Conservation (phyloP, 2,329 filamentous ascomycete species). For the Myriosclerotinia duriaeana region DNA sequence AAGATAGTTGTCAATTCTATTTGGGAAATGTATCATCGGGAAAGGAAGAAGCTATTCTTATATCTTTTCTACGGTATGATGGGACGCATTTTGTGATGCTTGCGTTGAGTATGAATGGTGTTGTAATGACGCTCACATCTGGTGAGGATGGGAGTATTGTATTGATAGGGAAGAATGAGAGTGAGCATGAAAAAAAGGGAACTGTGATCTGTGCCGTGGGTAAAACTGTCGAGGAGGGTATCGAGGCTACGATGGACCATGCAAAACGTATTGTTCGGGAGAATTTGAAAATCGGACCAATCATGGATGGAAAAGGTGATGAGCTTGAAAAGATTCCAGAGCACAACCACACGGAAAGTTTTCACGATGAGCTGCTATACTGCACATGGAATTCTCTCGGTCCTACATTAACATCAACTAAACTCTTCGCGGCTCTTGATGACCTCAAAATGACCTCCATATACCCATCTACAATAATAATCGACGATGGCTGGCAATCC, state of each 20-base stretch:
- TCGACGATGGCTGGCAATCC: constrained; percentile 31
- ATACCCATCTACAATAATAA: constrained; percentile 28
- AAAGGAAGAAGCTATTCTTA: constrained; percentile 25
- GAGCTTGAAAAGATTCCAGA: too few relatives aligned
- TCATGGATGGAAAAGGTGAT: neutral
- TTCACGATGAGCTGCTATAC: constrained; percentile 25
- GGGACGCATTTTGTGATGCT: constrained; percentile 25
- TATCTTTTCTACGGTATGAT: constrained; percentile 25
- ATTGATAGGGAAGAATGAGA: constrained; percentile 22
- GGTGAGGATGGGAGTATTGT: constrained; percentile 20
- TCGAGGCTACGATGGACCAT: constrained; percentile 19
- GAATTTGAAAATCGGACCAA: neutral
- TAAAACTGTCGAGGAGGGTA: constrained; percentile 24
- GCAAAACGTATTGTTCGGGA: constrained; percentile 19
- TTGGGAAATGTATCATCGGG: neutral
- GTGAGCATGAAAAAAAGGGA: neutral
- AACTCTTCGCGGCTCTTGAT: constrained; percentile 22
- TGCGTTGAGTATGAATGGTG: constrained; percentile 25
- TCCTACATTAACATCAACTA: constrained; percentile 21
- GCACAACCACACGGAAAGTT: neutral
- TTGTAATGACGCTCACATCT: constrained; percentile 20
- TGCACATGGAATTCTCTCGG: constrained; percentile 29
- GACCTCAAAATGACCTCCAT: constrained; percentile 20
- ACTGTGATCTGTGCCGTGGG: constrained; percentile 22
- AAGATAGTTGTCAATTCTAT: constrained; percentile 13